A percentile compares a stretch with the other conserved stretches of the same genome.
These are phyloP conservation scores for Leishmania mexicana DNA, from an alignment of 208 protist genomes.

Conservation along the genomic window DNA sequence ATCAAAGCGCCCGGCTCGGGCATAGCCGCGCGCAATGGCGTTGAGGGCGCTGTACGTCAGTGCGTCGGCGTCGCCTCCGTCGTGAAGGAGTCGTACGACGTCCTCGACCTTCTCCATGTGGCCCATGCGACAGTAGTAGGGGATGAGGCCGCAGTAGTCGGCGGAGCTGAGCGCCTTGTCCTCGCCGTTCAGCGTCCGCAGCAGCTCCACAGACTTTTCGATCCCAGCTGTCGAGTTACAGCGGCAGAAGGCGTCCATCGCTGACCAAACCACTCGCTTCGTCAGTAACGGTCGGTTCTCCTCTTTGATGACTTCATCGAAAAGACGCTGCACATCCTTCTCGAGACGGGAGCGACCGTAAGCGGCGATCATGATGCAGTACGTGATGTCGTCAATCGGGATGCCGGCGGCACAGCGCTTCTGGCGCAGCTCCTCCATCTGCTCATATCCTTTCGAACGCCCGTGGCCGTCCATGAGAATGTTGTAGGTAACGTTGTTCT, in stretches of 20 bases:
- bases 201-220: slow-evolving; percentile 56
- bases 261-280: slow-evolving; percentile 67
- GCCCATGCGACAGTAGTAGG: slow-evolving; percentile 83
- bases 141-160: slow-evolving; percentile 69
- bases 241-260: slow-evolving; percentile 86
- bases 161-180: slow-evolving; percentile 17
- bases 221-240: slow-evolving; percentile 58
- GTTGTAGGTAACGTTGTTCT: slow-evolving; percentile 88
- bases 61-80: slow-evolving; percentile 25
- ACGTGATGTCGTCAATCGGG: slow-evolving; percentile 76
- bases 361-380: slow-evolving; percentile 81
- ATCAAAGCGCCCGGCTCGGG: slow-evolving; percentile 73
- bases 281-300: slow-evolving; percentile 41
- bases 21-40: slow-evolving; percentile 81
- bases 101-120: slow-evolving; percentile 79
- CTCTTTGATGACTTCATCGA: slow-evolving; percentile 45
- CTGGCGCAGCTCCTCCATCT: slow-evolving; percentile 72
- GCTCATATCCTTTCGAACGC: slow-evolving; percentile 67
- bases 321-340: slow-evolving; percentile 72
- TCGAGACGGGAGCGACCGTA: slow-evolving; percentile 66
- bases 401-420: slow-evolving; percentile 53
- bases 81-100: slow-evolving; percentile 38
- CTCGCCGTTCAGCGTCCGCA: slow-evolving; percentile 21
- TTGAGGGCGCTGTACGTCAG: slow-evolving; percentile 78
- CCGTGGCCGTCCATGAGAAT: slow-evolving; percentile 88